Evolutionary conservation across 2,329 filamentous ascomycete genomes (phyloP).

Genomic region (Hymenoscyphus linearis): DNA sequence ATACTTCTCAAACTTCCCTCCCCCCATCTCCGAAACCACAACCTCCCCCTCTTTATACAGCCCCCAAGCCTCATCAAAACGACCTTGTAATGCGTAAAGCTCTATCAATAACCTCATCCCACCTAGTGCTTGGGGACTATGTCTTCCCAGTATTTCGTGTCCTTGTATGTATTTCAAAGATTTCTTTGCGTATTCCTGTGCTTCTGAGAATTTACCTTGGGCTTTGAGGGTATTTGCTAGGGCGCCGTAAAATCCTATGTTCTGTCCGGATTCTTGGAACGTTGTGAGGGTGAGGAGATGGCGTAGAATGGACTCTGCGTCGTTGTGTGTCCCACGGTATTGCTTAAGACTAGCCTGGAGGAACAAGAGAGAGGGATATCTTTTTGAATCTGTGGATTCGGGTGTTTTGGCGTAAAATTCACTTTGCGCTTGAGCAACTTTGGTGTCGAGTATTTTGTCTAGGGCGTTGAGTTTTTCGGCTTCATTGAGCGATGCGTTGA

Average conservation of each 20-base stretch:
- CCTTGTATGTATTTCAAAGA: neutral
- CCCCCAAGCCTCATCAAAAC: neutral
- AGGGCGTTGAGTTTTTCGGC: neutral
- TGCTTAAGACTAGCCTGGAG: neutral
- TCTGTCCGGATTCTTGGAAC: neutral
- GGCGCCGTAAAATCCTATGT: neutral
- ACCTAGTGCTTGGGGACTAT: neutral
- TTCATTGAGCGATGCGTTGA: neutral
- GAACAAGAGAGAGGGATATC: neutral
- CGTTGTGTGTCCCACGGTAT: neutral
- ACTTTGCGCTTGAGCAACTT: neutral
- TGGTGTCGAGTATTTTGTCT: neutral
- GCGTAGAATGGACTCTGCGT: neutral
- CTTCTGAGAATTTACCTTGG: neutral
- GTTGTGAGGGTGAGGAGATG: neutral
- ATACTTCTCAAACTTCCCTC: neutral
- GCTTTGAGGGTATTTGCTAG: neutral
- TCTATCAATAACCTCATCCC: neutral
- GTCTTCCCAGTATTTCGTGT: neutral
- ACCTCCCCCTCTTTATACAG: neutral
- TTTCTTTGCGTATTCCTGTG: neutral
- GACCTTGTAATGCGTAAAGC: neutral
- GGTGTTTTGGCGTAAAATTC: neutral
- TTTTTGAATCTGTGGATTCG: neutral
- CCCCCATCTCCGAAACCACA: neutral